A percentile compares a stretch with the other conserved stretches of the same genome.
These are phyloP conservation scores for Nakazawaea siamensis DNA, from an alignment of 805 yeast genomes.

Conservation along the genomic window DNA sequence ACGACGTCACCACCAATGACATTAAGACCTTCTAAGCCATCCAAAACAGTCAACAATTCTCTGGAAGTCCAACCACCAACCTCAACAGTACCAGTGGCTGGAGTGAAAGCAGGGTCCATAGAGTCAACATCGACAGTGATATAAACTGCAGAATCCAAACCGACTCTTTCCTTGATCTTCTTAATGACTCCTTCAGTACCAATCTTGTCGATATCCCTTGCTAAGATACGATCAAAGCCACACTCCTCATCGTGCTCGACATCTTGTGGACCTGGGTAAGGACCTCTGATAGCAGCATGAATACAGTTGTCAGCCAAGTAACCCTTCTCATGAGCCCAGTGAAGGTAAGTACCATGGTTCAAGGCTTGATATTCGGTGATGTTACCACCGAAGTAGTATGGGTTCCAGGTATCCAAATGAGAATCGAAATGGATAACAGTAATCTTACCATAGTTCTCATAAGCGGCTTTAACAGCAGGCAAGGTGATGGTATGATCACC, in stretches of 20 bases:
- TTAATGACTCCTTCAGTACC: constrained; percentile 30
- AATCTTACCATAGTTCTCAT: constrained; percentile 35
- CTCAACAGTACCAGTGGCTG: constrained; percentile 47
- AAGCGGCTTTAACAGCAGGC: constrained; percentile 39
- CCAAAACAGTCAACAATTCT: constrained; percentile 34
- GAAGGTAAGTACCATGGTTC: constrained; percentile 38
- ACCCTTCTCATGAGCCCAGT: constrained; percentile 37
- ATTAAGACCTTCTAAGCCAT: constrained; percentile 35
- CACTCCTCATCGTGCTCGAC: constrained; percentile 37
- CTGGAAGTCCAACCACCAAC: constrained; percentile 45
- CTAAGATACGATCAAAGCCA: constrained; percentile 39
- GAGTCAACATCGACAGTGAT: constrained; percentile 43
- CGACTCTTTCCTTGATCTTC: constrained; percentile 27
- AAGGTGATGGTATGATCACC: constrained; percentile 49
- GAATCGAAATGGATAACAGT: constrained; percentile 38
- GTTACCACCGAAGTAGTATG: constrained; percentile 34
- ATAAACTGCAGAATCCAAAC: constrained; percentile 31
- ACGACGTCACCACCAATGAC: constrained; percentile 45
- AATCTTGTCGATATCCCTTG: constrained; percentile 36
- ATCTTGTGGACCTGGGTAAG: constrained; percentile 27
- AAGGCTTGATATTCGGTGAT: constrained; percentile 30
- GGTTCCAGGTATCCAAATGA: constrained; percentile 41
- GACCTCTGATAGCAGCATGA: constrained; percentile 37
- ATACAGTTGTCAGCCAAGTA: constrained; percentile 22
- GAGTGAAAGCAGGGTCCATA: constrained; percentile 43